Evolutionary conservation across 441 rosid species (phyloP), one percentile per base, ranked within the genome.

Genomic region (Hura crepitans): DNA sequence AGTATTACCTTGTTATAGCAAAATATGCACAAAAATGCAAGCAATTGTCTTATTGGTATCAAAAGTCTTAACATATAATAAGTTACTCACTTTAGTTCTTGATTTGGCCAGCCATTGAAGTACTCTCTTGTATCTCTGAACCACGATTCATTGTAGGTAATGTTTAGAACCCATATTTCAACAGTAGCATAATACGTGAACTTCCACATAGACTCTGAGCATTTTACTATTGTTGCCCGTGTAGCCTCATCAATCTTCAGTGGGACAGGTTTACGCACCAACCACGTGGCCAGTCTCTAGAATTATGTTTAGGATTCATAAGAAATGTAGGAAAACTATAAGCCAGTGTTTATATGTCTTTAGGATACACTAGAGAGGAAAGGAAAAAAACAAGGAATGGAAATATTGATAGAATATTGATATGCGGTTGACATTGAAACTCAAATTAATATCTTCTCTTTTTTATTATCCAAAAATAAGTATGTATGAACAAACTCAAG

Each of bases 151-250:
- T 82, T 30, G 54, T 72, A 90, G 54, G 78, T 49, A 70, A 83
- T 78, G 22, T 74, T 78, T 75, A 95, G 85, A 78, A 89, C 71
- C 71, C 79, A 95, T 0, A 76, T 33, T 81, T 95, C 97, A 74
- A 87, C 84, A 65, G 73, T 67, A 57, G 86, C 92, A 69, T 85
- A 92, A 77, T 87, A 92, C 66, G 83, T 69, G 25, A 95, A 72
- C 75, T 90, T 95, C 99, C 99, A 95, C 84, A 95, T 63, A 22
- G 99, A 95, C 56, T 95, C 99, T 5, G 89, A 81, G 80, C 92
- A 85, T 79, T 95, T 95, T n/a, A 67, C 78, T 64, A 89, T 73
- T 68, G 88, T 88, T 0, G 84, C 86, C 0, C 33, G 65, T 37
- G 81, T 75, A 35, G 82, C 76, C 62, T 90, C 88, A 50, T 86